Evolutionary conservation across 257 asterid genomes (phyloP).

Genomic region (Gardenia jasminoides): DNA sequence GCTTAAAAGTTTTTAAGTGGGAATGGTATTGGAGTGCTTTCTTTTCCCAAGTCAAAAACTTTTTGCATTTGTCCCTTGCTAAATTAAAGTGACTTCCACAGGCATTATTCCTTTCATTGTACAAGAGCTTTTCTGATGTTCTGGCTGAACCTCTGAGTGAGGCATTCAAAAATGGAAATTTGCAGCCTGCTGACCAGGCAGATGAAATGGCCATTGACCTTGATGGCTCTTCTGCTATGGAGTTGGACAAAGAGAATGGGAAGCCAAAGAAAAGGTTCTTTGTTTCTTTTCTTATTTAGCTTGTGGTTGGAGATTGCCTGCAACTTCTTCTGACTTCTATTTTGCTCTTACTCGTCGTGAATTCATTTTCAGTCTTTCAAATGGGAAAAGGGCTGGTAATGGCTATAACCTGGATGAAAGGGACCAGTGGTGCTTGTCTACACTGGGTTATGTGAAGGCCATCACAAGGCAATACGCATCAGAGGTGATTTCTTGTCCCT

Average conservation of each 20-base stretch:
- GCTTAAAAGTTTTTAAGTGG: neutral
- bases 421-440: conserved; percentile 95
- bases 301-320: neutral
- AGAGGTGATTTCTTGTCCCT: conserved; percentile 55
- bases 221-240: conserved; percentile 66
- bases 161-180: conserved; percentile 53
- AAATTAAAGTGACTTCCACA: conserved; percentile 25
- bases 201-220: conserved; percentile 83
- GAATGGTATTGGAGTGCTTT: neutral
- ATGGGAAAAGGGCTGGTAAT: conserved; percentile 45
- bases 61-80: neutral
- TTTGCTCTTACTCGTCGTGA: neutral
- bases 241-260: conserved; percentile 63
- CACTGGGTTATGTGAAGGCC: conserved; percentile 91
- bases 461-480: conserved; percentile 90
- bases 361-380: conserved; percentile 40
- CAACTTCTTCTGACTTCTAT: neutral
- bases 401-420: conserved; percentile 71
- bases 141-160: conserved; percentile 73
- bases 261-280: conserved; percentile 59
- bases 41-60: neutral
- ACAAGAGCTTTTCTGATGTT: conserved; percentile 65
- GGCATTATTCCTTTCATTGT: conserved; percentile 70
- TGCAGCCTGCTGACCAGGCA: conserved; percentile 42
- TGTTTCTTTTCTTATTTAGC: conserved; percentile 10